A percentile compares a stretch with the other conserved stretches of the same genome.
Evolutionary conservation across 495 filamentous ascomycete species (phyloP).

Genomic region (Bathelium albidoporum): DNA sequence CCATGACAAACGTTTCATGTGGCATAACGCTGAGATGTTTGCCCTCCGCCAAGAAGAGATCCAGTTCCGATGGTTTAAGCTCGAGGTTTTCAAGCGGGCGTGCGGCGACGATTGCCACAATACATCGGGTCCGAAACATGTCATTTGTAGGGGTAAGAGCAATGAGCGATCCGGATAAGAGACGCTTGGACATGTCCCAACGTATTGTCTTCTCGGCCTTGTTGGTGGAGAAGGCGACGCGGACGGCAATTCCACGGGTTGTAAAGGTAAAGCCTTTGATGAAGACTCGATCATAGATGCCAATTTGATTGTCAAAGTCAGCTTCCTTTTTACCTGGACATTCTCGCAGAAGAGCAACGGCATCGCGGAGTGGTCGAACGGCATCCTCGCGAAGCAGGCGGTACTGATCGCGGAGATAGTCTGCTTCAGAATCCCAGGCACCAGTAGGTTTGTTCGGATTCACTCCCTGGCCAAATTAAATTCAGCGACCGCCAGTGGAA

Average conservation of each 20-base stretch:
- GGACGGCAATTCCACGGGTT: constrained; percentile 50
- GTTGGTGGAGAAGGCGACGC: constrained; percentile 59
- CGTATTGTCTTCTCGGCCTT: constrained; percentile 57
- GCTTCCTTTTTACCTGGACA: constrained; percentile 22
- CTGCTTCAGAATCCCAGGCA: constrained; percentile 27
- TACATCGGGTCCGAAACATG: constrained; percentile 53
- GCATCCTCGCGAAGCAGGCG: constrained; percentile 38
- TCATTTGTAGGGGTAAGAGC: constrained; percentile 57
- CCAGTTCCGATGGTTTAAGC: constrained; percentile 58
- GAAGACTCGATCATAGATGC: constrained; percentile 65
- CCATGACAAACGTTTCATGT: constrained; percentile 62
- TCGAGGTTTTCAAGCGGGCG: constrained; percentile 52
- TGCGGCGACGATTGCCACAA: constrained; percentile 64
- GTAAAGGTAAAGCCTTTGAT: constrained; percentile 53
- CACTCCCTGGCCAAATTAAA: not conserved
- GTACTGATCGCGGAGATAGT: constrained; percentile 26
- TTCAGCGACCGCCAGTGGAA: not conserved
- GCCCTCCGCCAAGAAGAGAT: constrained; percentile 57
- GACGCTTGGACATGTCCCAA: constrained; percentile 67
- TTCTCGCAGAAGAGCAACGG: constrained; percentile 24
- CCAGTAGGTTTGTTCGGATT: constrained; percentile 31
- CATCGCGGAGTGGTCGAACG: constrained; percentile 29
- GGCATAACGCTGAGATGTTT: constrained; percentile 60
- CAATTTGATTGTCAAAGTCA: constrained; percentile 38
- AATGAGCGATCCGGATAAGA: constrained; percentile 59